These are phyloP conservation scores for Xylariaceae sp. DNA, from an alignment of 2,329 filamentous ascomycete genomes.

Conservation along the genomic window DNA sequence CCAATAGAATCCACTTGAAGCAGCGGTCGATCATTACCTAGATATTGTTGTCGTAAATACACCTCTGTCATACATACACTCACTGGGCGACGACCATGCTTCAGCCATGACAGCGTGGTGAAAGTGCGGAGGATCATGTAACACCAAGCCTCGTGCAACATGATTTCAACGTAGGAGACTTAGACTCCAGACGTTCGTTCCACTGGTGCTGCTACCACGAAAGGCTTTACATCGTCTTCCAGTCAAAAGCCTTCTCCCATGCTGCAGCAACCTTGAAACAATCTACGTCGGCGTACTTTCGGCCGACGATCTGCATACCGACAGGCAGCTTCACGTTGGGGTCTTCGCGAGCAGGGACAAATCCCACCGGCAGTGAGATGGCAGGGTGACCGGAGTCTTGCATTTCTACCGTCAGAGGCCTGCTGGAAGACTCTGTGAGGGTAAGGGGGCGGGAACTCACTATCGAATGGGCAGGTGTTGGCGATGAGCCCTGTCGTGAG, in stretches of 20 bases:
- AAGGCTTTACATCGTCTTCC: conserved; percentile 13
- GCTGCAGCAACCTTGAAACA: conserved; percentile 20
- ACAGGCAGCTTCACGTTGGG: conserved; percentile 18
- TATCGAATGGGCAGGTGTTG: conserved; percentile 18
- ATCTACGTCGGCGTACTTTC: conserved; percentile 18
- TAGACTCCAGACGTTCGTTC: no score
- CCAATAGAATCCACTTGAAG: no score
- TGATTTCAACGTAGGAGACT: no score
- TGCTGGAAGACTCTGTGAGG: not conserved
- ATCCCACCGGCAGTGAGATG: conserved; percentile 20
- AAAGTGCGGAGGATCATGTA: not conserved
- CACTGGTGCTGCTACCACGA: no score
- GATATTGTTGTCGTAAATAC: not conserved
- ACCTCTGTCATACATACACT: no score
- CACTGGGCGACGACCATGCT: no score
- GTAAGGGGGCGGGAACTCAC: conserved; percentile 6
- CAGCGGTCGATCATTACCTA: conserved; percentile 1
- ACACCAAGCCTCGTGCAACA: no score
- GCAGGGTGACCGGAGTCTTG: conserved; percentile 22
- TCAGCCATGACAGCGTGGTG: not conserved
- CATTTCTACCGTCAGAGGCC: not conserved
- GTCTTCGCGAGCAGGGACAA: conserved; percentile 19
- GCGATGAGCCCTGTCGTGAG: conserved; percentile 12
- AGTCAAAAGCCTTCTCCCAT: conserved; percentile 22
- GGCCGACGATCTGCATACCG: conserved; percentile 22